Conservation (phyloP, 306 rosid species). For the Castanopsis chinensis region DNA sequence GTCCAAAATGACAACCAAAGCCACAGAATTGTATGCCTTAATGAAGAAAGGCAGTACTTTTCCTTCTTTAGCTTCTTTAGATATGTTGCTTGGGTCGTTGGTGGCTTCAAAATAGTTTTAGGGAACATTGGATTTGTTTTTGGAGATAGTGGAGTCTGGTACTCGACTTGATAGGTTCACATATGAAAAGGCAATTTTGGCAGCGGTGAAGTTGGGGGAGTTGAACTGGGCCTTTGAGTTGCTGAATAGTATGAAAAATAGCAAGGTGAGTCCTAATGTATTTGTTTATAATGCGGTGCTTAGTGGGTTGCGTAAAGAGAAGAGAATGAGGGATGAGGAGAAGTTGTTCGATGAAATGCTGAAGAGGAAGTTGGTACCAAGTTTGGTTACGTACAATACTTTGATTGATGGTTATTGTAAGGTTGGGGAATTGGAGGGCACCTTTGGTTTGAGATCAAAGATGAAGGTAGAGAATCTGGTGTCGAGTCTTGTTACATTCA, state of each 20-base stretch:
- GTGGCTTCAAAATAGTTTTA: constrained; percentile 35
- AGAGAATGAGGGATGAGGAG: constrained; percentile 51
- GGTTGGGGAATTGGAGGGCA: constrained; percentile 55
- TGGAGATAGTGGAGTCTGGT: constrained; percentile 46
- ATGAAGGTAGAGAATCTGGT: constrained; percentile 52
- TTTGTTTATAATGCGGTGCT: constrained; percentile 56
- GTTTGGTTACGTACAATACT: constrained; percentile 59
- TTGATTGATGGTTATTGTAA: constrained; percentile 65
- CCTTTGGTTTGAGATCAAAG: constrained; percentile 51
- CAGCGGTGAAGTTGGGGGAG: constrained; percentile 58
- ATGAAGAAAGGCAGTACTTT: constrained; percentile 45
- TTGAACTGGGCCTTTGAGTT: constrained; percentile 37
- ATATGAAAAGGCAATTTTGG: constrained; percentile 58
- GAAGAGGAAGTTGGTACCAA: constrained; percentile 30
- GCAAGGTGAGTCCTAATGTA: constrained; percentile 31
- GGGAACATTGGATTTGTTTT: constrained; percentile 36
- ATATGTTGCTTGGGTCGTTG: constrained; percentile 40
- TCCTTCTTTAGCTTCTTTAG: constrained; percentile 45
- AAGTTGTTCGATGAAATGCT: constrained; percentile 66
- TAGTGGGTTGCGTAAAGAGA: constrained; percentile 47
- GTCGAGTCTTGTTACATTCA: constrained; percentile 54
- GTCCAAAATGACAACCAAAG: constrained; percentile 36
- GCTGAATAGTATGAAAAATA: constrained; percentile 45
- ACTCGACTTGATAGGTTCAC: constrained; percentile 42
- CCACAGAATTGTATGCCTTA: constrained; percentile 36